Base-by-base conservation (phyloP, 2,329 filamentous ascomycete genomes). In the Penicillium sp. region DNA sequence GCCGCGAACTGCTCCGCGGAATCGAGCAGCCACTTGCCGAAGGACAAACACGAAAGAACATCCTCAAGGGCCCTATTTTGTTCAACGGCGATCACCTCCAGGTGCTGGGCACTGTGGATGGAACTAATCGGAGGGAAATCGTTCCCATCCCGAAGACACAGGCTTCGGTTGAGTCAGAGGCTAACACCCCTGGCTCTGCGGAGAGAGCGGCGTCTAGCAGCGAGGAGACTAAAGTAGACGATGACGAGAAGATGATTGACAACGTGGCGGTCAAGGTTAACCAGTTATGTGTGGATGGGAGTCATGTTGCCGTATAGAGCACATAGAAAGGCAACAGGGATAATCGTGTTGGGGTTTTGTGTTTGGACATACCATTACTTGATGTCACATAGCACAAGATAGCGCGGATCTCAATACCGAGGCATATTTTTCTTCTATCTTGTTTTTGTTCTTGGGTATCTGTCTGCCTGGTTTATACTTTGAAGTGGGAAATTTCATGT, bases 31-130 rank as follows among this genome's bases (percentile, higher is more conserved):
- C 66, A 2, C 61, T 65, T 1, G 55, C 55, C 3, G 64, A 66
- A 16, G 66, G 63, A 8, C 56, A 64, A 31, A 62, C 61, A 7
- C 67, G 65, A 37, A 68, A 65, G 27, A 53, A 55, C 1, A 65
- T 72, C 48, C 57, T 71, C 32, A 74, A 72, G 62, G 72, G 72
- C 0, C 71, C 72, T 1, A 55, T 75, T 25, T 52, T 72, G 39
- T 73, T 72, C 59, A 65, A 71, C 54, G 66, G 63, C 25, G 66
- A 72, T 41, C 55, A 61, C 31, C 63, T 73, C 32, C 59, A 70
- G 54, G 63, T 74, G 16, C 53, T 74, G 29, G 71, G 71, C 12
- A 67, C 67, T 25, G 69, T 68, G 44, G 62, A 70, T 37, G 72
- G 72, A 37, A 68, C 71, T 56, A 64, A 64, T 13, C 63, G 72